Base-by-base conservation (phyloP, 164 flowering plant genomes). In the Houttuynia cordata region DNA sequence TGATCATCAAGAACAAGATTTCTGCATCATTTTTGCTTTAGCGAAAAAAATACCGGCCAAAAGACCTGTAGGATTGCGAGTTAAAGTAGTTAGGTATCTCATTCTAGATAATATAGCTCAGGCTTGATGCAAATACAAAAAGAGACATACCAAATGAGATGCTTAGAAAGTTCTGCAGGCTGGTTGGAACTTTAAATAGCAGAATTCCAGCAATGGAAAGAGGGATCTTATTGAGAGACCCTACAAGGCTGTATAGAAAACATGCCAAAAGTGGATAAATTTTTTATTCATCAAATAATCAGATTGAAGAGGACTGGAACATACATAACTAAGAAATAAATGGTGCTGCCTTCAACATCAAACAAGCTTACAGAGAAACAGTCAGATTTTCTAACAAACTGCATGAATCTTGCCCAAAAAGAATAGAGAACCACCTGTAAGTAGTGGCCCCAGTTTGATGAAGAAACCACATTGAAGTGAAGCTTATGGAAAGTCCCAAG, bases 401-500 rank as follows among this genome's bases (percentile, higher is more conserved):
- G 49, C 49, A 45, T 45, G 17, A 12, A 7, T 10, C 17, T 17
- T 45, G 17, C 17, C 13, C 45, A 41, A 45, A 45, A 45, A 7
- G 6, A 30, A 30, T 30, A 30, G 58, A 56, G 25, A 45, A n/a
- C 10, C 22, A 88, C 99, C 99, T 94, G 82, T 94, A 94, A 24
- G 99, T 94, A 45, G 99, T 94, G 17, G 99, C 96, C 57, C 99
- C 88, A 22, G 99, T 94, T 72, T 94, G 95, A 76, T 91, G 99
- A 67, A 94, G 99, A 80, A 94, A 94, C 99, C 99, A 94, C 99
- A 94, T 90, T 40, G 99, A 94, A 59, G 96, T 86, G 76, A 94
- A 94, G 77, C 99, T 94, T 72, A 94, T 94, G 12, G 96, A 96
- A 58, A 94, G 81, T 53, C 99, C 99, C 73, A 94, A 66, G 66